Conservation (phyloP, 202 grass and related monocot genomes). For the Musa balbisiana region DNA sequence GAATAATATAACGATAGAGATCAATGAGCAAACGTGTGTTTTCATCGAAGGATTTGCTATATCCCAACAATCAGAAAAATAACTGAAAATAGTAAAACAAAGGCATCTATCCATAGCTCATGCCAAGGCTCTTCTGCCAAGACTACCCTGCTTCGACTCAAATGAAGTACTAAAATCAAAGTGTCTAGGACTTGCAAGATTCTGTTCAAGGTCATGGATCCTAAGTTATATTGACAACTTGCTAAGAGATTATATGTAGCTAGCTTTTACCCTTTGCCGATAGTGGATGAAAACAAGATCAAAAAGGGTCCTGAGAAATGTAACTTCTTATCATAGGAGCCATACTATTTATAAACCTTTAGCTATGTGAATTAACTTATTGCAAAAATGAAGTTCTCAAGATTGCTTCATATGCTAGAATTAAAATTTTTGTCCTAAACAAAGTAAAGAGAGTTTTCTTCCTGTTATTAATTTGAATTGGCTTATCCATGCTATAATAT, state of each 20-base stretch:
- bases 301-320: not conserved
- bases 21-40: not conserved
- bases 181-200: not conserved
- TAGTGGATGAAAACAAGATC: not conserved
- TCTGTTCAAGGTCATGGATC: not conserved
- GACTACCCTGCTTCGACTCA: not conserved
- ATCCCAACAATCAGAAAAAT: not conserved
- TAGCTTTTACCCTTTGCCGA: not conserved
- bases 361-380: not conserved
- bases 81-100: not conserved
- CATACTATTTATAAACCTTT: not conserved
- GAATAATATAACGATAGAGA: not conserved
- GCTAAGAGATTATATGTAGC: not conserved
- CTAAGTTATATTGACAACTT: not conserved
- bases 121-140: not conserved
- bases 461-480: not conserved
- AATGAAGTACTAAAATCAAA: too few relatives aligned
- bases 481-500: too few relatives aligned
- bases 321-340: not conserved
- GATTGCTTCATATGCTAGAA: not conserved
- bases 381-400: not conserved
- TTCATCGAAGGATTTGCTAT: too few relatives aligned
- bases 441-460: not conserved
- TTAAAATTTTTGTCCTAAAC: not conserved
- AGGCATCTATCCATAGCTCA: not conserved